These are phyloP conservation scores for Clonostachys chloroleuca DNA, from an alignment of 2,329 filamentous ascomycete species.

Conservation along the genomic window DNA sequence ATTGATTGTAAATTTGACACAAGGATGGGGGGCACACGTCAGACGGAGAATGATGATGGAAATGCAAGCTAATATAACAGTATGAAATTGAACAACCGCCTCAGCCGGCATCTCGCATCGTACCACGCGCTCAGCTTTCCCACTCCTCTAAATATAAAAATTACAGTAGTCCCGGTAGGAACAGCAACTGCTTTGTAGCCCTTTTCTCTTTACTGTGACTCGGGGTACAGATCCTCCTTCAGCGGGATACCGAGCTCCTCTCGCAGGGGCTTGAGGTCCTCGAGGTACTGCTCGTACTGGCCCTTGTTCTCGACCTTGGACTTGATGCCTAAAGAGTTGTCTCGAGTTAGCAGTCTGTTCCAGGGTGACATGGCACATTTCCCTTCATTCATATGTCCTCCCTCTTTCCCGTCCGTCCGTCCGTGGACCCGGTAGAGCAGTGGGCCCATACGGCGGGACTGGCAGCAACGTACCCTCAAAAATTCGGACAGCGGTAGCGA, in stretches of 20 bases:
- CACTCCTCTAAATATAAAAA: conserved; percentile 24
- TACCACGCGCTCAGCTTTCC: conserved; percentile 9
- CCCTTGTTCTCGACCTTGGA: conserved; percentile 98
- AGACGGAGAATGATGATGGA: neutral
- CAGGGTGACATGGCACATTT: too few relatives aligned
- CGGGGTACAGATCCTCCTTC: conserved; percentile 90
- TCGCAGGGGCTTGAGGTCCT: conserved; percentile 86
- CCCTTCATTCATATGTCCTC: too few relatives aligned
- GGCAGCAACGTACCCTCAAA: conserved; percentile 76
- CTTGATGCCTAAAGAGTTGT: conserved; percentile 70
- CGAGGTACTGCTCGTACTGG: conserved; percentile 95
- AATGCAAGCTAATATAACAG: conserved; percentile 15
- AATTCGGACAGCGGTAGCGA: conserved; percentile 93
- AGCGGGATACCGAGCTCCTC: conserved; percentile 90
- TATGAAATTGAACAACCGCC: conserved; percentile 21
- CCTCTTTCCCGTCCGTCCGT: neutral
- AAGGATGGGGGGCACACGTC: neutral
- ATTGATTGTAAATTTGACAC: too few relatives aligned
- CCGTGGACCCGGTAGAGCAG: neutral
- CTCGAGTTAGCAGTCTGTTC: neutral
- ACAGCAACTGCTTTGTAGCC: neutral
- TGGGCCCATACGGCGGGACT: neutral
- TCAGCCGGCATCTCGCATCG: conserved; percentile 1
- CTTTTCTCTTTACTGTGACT: conserved; percentile 35
- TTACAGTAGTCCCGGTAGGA: conserved; percentile 20